Evolutionary conservation across 495 filamentous ascomycete genomes (phyloP), one percentile per base, ranked within the genome.

Genomic region (Hypomontagnella submonticulosa): DNA sequence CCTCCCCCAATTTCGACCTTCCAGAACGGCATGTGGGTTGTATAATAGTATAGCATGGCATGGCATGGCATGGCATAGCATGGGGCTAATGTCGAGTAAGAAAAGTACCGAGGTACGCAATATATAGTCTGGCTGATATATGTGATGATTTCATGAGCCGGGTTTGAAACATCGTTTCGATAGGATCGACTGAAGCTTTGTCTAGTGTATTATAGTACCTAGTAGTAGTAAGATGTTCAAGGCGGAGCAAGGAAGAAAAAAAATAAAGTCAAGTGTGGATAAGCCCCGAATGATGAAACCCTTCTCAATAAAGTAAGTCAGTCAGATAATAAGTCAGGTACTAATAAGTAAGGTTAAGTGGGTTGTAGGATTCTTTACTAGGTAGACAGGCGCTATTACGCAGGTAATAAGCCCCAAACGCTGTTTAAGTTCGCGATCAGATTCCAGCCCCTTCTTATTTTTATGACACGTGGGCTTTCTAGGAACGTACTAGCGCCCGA

Each of bases 391-490:
- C 49, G 32, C 55, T 42, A 50, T 27, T 40, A 53, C 44, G 10
- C 12, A 50, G 23, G 51, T 52, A 53, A 57, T 67, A 67, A 59
- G 58, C 65, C 65, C 59, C 48, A 68, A 53, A 53, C 58, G 48
- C 10, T 40, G 11, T 58, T 55, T 46, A 52, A 57, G 52, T 57
- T 53, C 58, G 48, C 43, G 53, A 58, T 52, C 20, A 52, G 44
- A 69, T 64, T 69, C 59, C 61, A 60, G 40, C 67, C 66, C 67
- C 62, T 66, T 62, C 62, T 64, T 61, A 48, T 27, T 27, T n/a
- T 43, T 57, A 65, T 66, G 67, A 70, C 67, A 70, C 67, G 67
- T 70, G 67, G 67, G 57, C 67, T 49, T 66, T 50, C 67, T 70
- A 23, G 23, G 62, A 70, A 11, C 13, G 61, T 44, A n/a, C 43